phyloP scores from a whole-genome alignment of 2,329 filamentous ascomycete species.

The Talaromyces sp. region DNA sequence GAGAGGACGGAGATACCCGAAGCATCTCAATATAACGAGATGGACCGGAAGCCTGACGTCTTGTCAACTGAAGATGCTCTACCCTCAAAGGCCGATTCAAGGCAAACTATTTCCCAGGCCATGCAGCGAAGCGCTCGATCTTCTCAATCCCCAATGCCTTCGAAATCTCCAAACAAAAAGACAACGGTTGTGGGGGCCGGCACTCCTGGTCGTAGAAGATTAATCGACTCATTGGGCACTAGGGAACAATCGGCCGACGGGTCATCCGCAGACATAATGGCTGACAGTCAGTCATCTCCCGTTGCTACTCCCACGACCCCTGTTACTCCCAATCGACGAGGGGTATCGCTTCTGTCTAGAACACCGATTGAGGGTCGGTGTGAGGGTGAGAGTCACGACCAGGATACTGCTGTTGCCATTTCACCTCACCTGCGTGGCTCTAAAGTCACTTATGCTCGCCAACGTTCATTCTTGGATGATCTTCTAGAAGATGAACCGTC shows the following conservation, averaged over 20 bases:
- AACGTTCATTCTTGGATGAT: conserved; percentile 63
- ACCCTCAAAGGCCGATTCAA: not conserved
- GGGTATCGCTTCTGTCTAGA: conserved; percentile 1
- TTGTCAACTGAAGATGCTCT: not conserved
- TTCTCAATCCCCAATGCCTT: not conserved
- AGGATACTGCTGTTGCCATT: conserved; percentile 14
- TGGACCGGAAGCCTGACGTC: not conserved
- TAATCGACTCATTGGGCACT: conserved; percentile 38
- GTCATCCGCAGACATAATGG: conserved; percentile 8
- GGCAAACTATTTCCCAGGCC: not conserved
- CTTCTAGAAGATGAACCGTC: conserved; percentile 23
- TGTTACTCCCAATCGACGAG: conserved; percentile 10
- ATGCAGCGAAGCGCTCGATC: not conserved
- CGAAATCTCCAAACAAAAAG: not conserved
- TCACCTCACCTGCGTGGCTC: conserved; percentile 37
- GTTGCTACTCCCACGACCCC: conserved; percentile 1
- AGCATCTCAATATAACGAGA: not conserved
- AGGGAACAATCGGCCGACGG: conserved; percentile 13
- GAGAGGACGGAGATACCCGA: too few species aligned
- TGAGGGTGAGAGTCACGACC: conserved; percentile 7
- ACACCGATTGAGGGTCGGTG: conserved; percentile 3
- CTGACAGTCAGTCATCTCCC: conserved; percentile 14
- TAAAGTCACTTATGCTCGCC: conserved; percentile 61
- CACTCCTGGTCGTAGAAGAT: conserved; percentile 34
- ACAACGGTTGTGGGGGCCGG: conserved; percentile 2